Evolutionary conservation across 352 stramenopile species (phyloP).

Genomic region (Phytophthora capsici): DNA sequence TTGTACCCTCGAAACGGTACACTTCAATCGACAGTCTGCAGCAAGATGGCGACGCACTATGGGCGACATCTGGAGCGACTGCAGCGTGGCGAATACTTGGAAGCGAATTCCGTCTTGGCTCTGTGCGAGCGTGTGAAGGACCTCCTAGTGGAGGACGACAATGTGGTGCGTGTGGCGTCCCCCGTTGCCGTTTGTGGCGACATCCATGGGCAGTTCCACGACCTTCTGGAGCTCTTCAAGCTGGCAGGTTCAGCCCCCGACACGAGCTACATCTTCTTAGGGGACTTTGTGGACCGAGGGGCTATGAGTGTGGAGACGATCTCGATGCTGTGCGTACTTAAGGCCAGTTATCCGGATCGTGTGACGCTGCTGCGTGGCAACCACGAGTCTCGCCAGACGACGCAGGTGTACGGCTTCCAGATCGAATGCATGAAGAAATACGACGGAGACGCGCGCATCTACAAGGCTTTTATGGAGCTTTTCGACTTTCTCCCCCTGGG

Average conservation of each 20-base stretch:
- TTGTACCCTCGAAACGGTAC: neutral
- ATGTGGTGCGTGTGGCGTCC: slow-evolving; percentile 77
- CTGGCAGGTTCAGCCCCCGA: slow-evolving; percentile 88
- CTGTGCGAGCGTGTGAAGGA: slow-evolving; percentile 79
- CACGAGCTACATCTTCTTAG: slow-evolving; percentile 95
- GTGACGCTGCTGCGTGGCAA: slow-evolving; percentile 96
- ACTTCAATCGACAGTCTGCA: neutral
- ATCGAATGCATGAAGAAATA: slow-evolving; percentile 89
- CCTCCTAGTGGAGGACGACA: slow-evolving; percentile 78
- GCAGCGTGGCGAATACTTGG: slow-evolving; percentile 59
- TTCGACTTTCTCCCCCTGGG: slow-evolving; percentile 85
- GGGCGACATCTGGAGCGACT: slow-evolving; percentile 65
- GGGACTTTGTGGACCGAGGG: slow-evolving; percentile 97
- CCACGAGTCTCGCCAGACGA: slow-evolving; percentile 92
- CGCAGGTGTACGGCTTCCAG: slow-evolving; percentile 86
- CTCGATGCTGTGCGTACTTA: slow-evolving; percentile 90
- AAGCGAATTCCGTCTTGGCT: slow-evolving; percentile 57
- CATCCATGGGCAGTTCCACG: slow-evolving; percentile 98
- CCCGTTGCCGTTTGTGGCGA: slow-evolving; percentile 92
- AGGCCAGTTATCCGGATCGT: slow-evolving; percentile 90
- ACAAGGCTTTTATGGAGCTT: slow-evolving; percentile 82
- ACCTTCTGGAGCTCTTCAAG: slow-evolving; percentile 95
- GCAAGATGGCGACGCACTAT: slow-evolving; percentile 39
- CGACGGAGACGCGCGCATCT: slow-evolving; percentile 71
- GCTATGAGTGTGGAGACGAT: slow-evolving; percentile 96